Evolutionary conservation across 805 yeast species (phyloP).

Genomic region (Wickerhamomyces queroliae): DNA sequence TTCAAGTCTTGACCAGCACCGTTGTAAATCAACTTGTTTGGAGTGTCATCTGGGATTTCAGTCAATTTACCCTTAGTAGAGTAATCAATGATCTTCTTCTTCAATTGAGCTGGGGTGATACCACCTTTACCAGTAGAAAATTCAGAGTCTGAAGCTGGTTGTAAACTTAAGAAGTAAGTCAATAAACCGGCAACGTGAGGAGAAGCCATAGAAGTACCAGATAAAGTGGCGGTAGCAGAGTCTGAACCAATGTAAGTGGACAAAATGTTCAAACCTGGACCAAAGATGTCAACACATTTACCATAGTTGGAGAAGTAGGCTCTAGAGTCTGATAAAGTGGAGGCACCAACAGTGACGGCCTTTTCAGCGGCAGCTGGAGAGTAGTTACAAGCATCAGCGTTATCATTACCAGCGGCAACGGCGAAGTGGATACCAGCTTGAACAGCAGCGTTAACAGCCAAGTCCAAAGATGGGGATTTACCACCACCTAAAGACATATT

Average conservation of each 20-base stretch:
- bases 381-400: slow-evolving; percentile 85
- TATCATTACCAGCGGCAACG: slow-evolving; percentile 95
- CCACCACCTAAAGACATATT: slow-evolving; percentile 97
- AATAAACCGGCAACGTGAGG: slow-evolving; percentile 94
- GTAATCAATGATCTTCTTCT: slow-evolving; percentile 66
- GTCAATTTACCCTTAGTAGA: slow-evolving; percentile 54
- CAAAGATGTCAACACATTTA: slow-evolving; percentile 91
- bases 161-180: slow-evolving; percentile 82
- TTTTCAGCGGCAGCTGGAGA: slow-evolving; percentile 87
- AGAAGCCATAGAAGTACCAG: slow-evolving; percentile 98
- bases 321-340: slow-evolving; percentile 81
- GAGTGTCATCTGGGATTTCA: slow-evolving; percentile 69
- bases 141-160: slow-evolving; percentile 67
- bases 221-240: slow-evolving; percentile 71
- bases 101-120: slow-evolving; percentile 68
- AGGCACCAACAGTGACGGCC: slow-evolving; percentile 93
- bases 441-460: slow-evolving; percentile 88
- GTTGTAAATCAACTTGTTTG: slow-evolving; percentile 70
- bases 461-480: slow-evolving; percentile 77
- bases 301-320: slow-evolving; percentile 97
- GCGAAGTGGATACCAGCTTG: slow-evolving; percentile 86
- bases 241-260: slow-evolving; percentile 80
- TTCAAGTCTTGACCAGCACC: slow-evolving; percentile 71
- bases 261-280: slow-evolving; percentile 88
- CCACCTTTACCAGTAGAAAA: slow-evolving; percentile 47